Evolutionary conservation across 1,284 basidiomycete genomes (phyloP).

Genomic region (Pascua sp.): DNA sequence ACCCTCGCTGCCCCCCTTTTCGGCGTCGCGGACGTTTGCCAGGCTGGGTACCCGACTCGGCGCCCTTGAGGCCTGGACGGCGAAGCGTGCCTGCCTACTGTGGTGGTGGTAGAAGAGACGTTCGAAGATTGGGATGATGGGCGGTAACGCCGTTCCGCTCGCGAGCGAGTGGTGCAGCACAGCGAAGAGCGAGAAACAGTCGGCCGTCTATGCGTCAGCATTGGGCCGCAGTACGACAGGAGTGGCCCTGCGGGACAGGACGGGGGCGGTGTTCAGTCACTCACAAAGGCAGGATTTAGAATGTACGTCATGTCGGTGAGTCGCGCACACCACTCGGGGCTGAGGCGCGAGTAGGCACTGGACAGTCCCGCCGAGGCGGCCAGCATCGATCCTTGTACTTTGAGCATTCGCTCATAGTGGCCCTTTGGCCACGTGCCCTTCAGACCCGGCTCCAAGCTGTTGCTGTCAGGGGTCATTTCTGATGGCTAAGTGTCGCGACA

Average conservation of each 20-base stretch:
- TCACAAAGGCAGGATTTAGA: conserved; percentile 41
- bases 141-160: conserved; percentile 36
- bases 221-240: conserved; percentile 4
- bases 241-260: background rate
- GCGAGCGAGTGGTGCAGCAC: conserved; percentile 38
- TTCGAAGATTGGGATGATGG: conserved; percentile 45
- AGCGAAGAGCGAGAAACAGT: conserved; percentile 39
- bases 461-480: background rate
- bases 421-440: conserved; percentile 46
- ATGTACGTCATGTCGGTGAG: conserved; percentile 24
- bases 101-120: conserved; percentile 33
- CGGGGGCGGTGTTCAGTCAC: no score
- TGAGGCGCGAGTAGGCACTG: conserved; percentile 34
- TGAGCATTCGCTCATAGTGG: conserved; percentile 35
- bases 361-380: conserved; percentile 33
- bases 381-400: conserved; percentile 30
- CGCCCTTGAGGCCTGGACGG: no score
- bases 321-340: conserved; percentile 28
- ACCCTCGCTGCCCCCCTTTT: no score
- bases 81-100: no score
- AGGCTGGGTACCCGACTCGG: no score
- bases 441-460: conserved; percentile 32
- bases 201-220: conserved; percentile 22
- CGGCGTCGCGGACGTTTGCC: no score
- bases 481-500: no score